A percentile compares a stretch with the other conserved stretches of the same genome.
phyloP scores from a whole-genome alignment of 306 rosid species.

The Trifolium pratense region DNA sequence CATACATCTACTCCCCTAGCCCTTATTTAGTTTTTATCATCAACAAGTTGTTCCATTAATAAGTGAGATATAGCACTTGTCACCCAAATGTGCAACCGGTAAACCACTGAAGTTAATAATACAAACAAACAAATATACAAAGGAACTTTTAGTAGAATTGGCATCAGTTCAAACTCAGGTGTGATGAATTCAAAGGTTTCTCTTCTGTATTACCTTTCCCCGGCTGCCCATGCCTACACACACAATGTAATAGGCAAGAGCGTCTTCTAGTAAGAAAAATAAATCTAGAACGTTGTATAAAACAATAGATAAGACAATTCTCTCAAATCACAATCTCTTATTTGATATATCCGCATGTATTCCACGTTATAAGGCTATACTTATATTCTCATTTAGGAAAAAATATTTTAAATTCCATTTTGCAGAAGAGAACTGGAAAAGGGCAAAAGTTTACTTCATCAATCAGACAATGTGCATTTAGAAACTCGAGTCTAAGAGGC shows the following conservation, averaged over 20 bases:
- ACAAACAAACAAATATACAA: background rate
- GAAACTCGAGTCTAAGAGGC: constrained; percentile 26
- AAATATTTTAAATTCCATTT: constrained; percentile 13
- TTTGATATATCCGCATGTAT: background rate
- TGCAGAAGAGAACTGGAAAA: constrained; percentile 5
- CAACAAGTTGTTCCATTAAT: background rate
- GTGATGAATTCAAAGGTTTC: constrained; percentile 2
- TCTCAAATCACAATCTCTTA: background rate
- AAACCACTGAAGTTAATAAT: background rate
- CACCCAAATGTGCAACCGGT: background rate
- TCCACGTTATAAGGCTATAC: background rate
- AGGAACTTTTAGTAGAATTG: background rate
- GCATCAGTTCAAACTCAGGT: background rate
- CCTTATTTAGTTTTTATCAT: background rate
- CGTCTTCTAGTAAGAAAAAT: background rate
- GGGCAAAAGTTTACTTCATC: background rate
- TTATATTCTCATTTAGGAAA: constrained; percentile 4
- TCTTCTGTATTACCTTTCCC: background rate
- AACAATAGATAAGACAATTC: background rate
- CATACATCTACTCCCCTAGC: constrained; percentile 4
- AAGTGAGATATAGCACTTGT: background rate
- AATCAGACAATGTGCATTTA: constrained; percentile 30
- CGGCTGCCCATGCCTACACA: background rate
- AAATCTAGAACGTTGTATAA: background rate
- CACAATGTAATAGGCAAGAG: background rate